Percentiles rank a stretch among this genome's conserved stretches.
Evolutionary conservation across 495 filamentous ascomycete species (phyloP).

Genomic region (Penicillium dipodomyicola): DNA sequence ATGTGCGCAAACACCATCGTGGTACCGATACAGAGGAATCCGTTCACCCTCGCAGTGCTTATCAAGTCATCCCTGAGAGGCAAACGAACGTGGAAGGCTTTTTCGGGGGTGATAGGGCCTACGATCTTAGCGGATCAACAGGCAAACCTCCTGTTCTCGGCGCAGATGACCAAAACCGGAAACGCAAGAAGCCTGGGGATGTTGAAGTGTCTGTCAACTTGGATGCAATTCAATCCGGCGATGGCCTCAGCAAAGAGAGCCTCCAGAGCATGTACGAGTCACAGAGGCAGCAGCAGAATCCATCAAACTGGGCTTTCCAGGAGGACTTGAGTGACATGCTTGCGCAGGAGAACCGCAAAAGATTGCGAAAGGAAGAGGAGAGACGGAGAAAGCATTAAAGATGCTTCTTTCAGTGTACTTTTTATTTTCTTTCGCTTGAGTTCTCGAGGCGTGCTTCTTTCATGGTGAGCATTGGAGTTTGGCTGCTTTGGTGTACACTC

Average conservation of each 20-base stretch:
- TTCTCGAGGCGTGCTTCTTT: slow-evolving; percentile 3
- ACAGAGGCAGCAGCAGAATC: slow-evolving; percentile 67
- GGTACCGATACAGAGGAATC: slow-evolving; percentile 89
- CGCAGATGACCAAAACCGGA: slow-evolving; percentile 71
- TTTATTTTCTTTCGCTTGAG: neutral
- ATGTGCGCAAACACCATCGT: slow-evolving; percentile 80
- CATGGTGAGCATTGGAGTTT: slow-evolving; percentile 6
- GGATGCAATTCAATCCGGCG: slow-evolving; percentile 66
- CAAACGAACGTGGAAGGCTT: slow-evolving; percentile 82
- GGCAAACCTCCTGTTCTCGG: slow-evolving; percentile 69
- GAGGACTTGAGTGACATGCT: slow-evolving; percentile 98
- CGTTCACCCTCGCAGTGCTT: slow-evolving; percentile 68
- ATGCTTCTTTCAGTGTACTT: neutral
- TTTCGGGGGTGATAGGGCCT: slow-evolving; percentile 90
- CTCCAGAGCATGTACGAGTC: slow-evolving; percentile 74
- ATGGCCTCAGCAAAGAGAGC: slow-evolving; percentile 67
- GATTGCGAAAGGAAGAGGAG: slow-evolving; percentile 83
- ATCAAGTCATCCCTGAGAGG: slow-evolving; percentile 87
- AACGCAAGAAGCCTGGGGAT: slow-evolving; percentile 94
- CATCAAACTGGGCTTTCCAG: slow-evolving; percentile 74
- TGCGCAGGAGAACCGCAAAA: slow-evolving; percentile 85
- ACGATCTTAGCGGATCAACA: slow-evolving; percentile 66
- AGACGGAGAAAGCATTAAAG: slow-evolving; percentile 51
- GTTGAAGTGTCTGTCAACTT: slow-evolving; percentile 89
- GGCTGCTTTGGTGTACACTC: slow-evolving; percentile 2